Base-by-base conservation (phyloP, 768 basidiomycete genomes). In the Cyathus striatus region DNA sequence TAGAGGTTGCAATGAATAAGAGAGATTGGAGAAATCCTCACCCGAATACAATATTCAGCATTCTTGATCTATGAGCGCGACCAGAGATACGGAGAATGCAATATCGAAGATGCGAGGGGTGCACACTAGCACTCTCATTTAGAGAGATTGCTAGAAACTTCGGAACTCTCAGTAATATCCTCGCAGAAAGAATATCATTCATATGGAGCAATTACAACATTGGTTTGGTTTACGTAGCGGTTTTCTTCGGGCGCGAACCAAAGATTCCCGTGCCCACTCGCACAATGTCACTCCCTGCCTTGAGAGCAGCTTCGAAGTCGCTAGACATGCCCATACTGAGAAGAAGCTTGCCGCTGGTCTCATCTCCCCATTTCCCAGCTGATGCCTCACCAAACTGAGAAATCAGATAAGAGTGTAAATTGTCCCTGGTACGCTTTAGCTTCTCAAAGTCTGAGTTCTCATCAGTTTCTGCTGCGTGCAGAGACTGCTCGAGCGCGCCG, bases 241-340 rank as follows among this genome's bases (percentile, higher is more conserved):
- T 37, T 18, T 83, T 88, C 62, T 73, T 75, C 26, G 70, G 68
- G 46, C 93, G 68, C 42, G 73, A 64, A 0, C 93, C 93, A 57
- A 95, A 95, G 33, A 97, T 92, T 14, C 83, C 81, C 3, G 90
- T 91, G 2, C 95, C 95, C 4, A 97, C 92, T 37, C 96, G 65
- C 1, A 97, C 93, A 36, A 91, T 79, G 54, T 90, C 83, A 52
- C 90, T 87, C 1, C 93, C 95, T 10, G 81, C 79, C 58, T 70
- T 75, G 38, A 97, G 62, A 3, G 95, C 96, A 22, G 82, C 78
- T 58, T 86, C 89, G 55, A 92, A 98, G 55, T 98, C 95, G 48
- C 83, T 85, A 40, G 91, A 94, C 95, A 97, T 97, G 5, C 95
- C 95, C 93, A 96, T 97, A 45, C 89, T 91, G 59, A 91, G 55